These are phyloP conservation scores for Penicillium lagena DNA, from an alignment of 495 filamentous ascomycete species.

Conservation along the genomic window DNA sequence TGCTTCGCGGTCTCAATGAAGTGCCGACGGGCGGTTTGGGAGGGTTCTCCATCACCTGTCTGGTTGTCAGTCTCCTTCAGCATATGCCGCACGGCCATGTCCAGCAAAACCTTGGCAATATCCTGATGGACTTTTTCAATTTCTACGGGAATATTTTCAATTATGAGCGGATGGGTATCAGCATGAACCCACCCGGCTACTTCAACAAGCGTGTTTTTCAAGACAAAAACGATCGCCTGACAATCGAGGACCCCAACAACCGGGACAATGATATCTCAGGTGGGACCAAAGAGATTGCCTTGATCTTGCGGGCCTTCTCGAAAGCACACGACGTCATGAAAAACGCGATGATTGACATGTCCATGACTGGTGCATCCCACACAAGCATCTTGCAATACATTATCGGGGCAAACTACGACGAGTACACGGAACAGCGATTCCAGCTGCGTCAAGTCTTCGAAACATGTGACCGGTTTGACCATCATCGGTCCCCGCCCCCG, in stretches of 20 bases:
- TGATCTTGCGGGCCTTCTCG: slow-evolving; percentile 59
- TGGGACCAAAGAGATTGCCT: slow-evolving; percentile 58
- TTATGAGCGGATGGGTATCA: slow-evolving; percentile 57
- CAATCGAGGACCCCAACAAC: slow-evolving; percentile 86
- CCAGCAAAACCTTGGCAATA: slow-evolving; percentile 63
- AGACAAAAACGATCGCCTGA: slow-evolving; percentile 47
- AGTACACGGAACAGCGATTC: slow-evolving; percentile 57
- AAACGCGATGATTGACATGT: slow-evolving; percentile 43
- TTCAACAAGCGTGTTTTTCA: slow-evolving; percentile 51
- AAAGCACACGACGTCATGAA: slow-evolving; percentile 53
- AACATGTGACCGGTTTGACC: slow-evolving; percentile 29
- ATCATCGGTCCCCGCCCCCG: slow-evolving; percentile 19
- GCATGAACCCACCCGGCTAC: slow-evolving; percentile 63
- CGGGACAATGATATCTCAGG: slow-evolving; percentile 78
- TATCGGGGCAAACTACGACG: slow-evolving; percentile 65
- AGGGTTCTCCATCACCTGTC: slow-evolving; percentile 87
- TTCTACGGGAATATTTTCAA: slow-evolving; percentile 81
- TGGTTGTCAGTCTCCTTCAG: slow-evolving; percentile 82
- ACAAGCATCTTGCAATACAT: slow-evolving; percentile 54
- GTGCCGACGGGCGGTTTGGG: slow-evolving; percentile 87
- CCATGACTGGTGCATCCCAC: not conserved
- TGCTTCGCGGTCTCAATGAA: slow-evolving; percentile 86
- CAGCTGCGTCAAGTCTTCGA: slow-evolving; percentile 43
- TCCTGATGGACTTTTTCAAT: slow-evolving; percentile 80
- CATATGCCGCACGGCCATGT: slow-evolving; percentile 59